phyloP scores from a whole-genome alignment of 1,284 basidiomycete genomes.

The Cronartium ribicola region DNA sequence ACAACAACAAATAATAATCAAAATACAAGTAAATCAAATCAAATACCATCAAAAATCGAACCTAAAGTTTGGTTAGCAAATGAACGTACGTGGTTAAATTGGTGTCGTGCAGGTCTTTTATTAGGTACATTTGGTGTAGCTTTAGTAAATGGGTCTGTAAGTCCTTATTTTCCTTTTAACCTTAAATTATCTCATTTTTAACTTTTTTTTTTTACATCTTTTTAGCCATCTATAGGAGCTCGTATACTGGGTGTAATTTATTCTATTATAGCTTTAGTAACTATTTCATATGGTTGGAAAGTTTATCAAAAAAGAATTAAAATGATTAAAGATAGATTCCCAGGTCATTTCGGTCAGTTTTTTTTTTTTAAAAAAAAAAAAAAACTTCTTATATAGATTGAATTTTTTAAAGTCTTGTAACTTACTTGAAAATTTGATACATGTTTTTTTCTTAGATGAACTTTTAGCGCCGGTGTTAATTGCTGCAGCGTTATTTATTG shows the following conservation, averaged over 20 bases:
- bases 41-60: conserved; percentile 8
- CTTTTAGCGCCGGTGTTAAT: conserved; percentile 24
- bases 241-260: conserved; percentile 22
- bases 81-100: conserved; percentile 38
- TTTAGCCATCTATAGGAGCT: conserved; percentile 31
- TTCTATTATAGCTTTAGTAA: conserved; percentile 13
- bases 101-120: conserved; percentile 36
- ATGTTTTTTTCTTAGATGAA: conserved; percentile 18
- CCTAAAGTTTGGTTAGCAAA: conserved; percentile 40
- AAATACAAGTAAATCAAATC: not conserved
- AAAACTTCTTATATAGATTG: not conserved
- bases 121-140: conserved; percentile 34
- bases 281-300: conserved; percentile 22
- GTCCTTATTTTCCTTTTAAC: not conserved
- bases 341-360: conserved; percentile 35
- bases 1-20: not conserved
- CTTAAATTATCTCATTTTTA: not conserved
- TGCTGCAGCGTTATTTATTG: conserved; percentile 22
- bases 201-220: not conserved
- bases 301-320: conserved; percentile 29
- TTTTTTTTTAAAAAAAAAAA: not conserved
- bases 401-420: not conserved
- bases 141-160: conserved; percentile 26
- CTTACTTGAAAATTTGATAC: not conserved
- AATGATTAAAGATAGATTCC: conserved; percentile 23